phyloP scores from a whole-genome alignment of 768 basidiomycete genomes.

The Dentipellis sp. region DNA sequence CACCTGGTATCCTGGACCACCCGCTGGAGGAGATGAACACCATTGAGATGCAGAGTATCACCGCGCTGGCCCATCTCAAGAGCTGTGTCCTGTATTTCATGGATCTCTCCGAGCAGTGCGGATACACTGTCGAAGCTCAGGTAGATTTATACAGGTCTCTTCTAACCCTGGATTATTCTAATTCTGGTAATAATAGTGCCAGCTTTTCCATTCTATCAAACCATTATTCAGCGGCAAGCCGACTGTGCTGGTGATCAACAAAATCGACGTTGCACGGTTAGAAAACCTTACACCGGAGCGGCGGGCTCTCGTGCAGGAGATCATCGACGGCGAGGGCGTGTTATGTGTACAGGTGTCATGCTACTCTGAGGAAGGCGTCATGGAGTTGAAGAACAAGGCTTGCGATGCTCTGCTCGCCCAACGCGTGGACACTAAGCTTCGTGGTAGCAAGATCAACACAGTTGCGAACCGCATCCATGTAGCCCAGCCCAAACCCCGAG shows the following conservation, averaged over 20 bases:
- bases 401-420: constrained; percentile 94
- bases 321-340: constrained; percentile 67
- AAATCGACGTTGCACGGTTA: constrained; percentile 87
- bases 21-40: constrained; percentile 99
- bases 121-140: constrained; percentile 94
- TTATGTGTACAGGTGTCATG: constrained; percentile 82
- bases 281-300: constrained; percentile 74
- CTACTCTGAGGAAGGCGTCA: constrained; percentile 95
- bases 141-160: constrained; percentile 30
- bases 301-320: constrained; percentile 77
- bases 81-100: constrained; percentile 95
- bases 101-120: constrained; percentile 98
- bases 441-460: constrained; percentile 86
- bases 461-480: constrained; percentile 96
- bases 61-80: constrained; percentile 93
- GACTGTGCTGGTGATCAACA: constrained; percentile 92
- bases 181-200: constrained; percentile 49
- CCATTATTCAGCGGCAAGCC: constrained; percentile 94
- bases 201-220: constrained; percentile 98
- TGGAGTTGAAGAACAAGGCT: constrained; percentile 90
- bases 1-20: constrained; percentile 95
- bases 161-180: not conserved
- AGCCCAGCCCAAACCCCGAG: constrained; percentile 81
- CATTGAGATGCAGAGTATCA: constrained; percentile 99
- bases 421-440: constrained; percentile 89